A percentile compares a stretch with the other conserved stretches of the same genome.
These are phyloP conservation scores for Stephania japonica DNA, from an alignment of 164 flowering plant genomes.

Conservation along the genomic window DNA sequence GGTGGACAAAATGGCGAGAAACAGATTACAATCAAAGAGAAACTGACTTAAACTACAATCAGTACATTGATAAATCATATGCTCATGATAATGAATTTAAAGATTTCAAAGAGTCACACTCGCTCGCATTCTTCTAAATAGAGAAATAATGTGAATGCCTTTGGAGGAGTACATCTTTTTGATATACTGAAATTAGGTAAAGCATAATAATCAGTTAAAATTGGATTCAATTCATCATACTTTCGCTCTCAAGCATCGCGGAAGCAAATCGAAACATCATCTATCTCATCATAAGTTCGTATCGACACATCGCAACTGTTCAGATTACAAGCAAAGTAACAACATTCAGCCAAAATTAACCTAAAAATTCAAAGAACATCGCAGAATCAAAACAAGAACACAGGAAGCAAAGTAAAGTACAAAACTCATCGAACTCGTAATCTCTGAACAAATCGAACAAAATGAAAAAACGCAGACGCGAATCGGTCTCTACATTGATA, in stretches of 20 bases:
- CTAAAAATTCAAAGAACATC: neutral
- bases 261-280: neutral
- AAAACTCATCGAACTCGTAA: neutral
- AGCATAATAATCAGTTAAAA: neutral
- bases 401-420: neutral
- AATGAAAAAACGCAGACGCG: neutral
- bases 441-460: neutral
- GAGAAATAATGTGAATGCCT: neutral
- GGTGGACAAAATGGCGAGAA: neutral
- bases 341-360: neutral
- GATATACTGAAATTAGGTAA: neutral
- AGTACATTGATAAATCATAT: no score
- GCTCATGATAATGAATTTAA: no score
- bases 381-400: neutral
- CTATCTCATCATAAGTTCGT: neutral
- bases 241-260: neutral
- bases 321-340: neutral
- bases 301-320: neutral
- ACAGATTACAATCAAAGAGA: neutral
- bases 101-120: neutral
- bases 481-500: slow-evolving; percentile 6
- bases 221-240: neutral
- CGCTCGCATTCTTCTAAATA: neutral
- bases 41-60: neutral
- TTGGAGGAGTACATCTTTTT: neutral